A percentile compares a stretch with the other conserved stretches of the same genome.
phyloP scores from a whole-genome alignment of 495 filamentous ascomycete genomes.

The Xanthoparmelia taractica region DNA sequence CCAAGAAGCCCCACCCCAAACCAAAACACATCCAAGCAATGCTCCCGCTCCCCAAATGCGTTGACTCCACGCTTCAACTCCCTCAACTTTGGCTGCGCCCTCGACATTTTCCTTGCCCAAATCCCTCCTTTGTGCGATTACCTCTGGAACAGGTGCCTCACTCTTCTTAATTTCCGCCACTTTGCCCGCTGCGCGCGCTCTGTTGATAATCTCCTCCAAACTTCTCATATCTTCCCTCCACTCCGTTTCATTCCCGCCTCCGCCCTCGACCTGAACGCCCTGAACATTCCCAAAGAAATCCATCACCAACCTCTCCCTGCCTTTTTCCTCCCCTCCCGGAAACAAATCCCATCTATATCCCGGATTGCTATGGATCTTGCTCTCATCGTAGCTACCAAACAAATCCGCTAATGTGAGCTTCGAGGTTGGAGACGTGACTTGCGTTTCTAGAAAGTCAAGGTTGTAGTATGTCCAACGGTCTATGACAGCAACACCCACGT shows the following conservation, averaged over 20 bases:
- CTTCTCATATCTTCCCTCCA: constrained; percentile 62
- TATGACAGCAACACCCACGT: constrained; percentile 95
- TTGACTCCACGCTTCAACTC: constrained; percentile 22
- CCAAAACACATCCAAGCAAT: constrained; percentile 23
- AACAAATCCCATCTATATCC: constrained; percentile 95
- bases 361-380: constrained; percentile 86
- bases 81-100: constrained; percentile 24
- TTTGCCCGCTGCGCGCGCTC: constrained; percentile 16
- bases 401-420: constrained; percentile 87
- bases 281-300: constrained; percentile 99
- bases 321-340: constrained; percentile 61
- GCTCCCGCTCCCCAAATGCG: constrained; percentile 20
- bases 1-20: constrained; percentile 28
- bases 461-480: constrained; percentile 99
- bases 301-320: constrained; percentile 68
- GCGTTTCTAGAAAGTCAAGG: constrained; percentile 88
- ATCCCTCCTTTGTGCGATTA: background rate
- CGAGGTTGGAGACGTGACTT: constrained; percentile 70
- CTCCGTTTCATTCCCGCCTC: constrained; percentile 44
- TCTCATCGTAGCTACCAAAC: constrained; percentile 90
- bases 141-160: constrained; percentile 1
- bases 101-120: background rate
- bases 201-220: constrained; percentile 22
- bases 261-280: constrained; percentile 78
- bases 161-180: constrained; percentile 7